Percentiles rank a stretch among this genome's conserved stretches.
These are phyloP conservation scores for Coleophoma crateriformis DNA, from an alignment of 2,329 filamentous ascomycete species.

Conservation along the genomic window DNA sequence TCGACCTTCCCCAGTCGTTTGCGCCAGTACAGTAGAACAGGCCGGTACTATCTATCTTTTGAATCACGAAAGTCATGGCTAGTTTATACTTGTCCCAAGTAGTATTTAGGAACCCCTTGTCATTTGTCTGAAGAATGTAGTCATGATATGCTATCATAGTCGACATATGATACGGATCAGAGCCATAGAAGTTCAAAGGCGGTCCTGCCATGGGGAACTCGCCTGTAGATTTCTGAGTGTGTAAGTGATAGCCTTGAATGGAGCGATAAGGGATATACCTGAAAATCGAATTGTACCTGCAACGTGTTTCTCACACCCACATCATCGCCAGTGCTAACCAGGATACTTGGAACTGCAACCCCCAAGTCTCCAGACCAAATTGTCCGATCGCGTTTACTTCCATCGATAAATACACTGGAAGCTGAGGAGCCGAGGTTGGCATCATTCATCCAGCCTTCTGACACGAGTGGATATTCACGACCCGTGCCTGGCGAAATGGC, in stretches of 20 bases:
- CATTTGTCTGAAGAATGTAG: conserved; percentile 49
- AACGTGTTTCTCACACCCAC: conserved; percentile 43
- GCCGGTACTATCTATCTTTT: conserved; percentile 34
- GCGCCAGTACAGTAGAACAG: conserved; percentile 19
- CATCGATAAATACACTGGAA: conserved; percentile 36
- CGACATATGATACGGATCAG: conserved; percentile 53
- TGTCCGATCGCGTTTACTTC: conserved; percentile 52
- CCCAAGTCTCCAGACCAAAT: conserved; percentile 59
- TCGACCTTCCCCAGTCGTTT: conserved; percentile 22
- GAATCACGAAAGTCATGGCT: conserved; percentile 39
- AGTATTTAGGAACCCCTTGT: conserved; percentile 37
- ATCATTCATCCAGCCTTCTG: conserved; percentile 32
- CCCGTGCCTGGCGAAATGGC: conserved; percentile 23
- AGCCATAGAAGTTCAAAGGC: conserved; percentile 31
- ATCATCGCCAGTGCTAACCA: conserved; percentile 48
- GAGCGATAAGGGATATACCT: conserved; percentile 4
- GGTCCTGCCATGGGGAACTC: conserved; percentile 43
- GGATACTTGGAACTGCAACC: conserved; percentile 47
- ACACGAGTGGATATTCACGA: conserved; percentile 22
- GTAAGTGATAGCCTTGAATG: background rate
- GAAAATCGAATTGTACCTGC: conserved; percentile 36
- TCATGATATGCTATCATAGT: conserved; percentile 53
- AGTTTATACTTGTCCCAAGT: conserved; percentile 43
- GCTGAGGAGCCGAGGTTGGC: conserved; percentile 24
- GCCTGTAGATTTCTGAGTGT: conserved; percentile 22